Evolutionary conservation across 129 eudicot genomes (phyloP), one percentile per base, ranked within the genome.

Genomic region (Centaurea solstitialis): DNA sequence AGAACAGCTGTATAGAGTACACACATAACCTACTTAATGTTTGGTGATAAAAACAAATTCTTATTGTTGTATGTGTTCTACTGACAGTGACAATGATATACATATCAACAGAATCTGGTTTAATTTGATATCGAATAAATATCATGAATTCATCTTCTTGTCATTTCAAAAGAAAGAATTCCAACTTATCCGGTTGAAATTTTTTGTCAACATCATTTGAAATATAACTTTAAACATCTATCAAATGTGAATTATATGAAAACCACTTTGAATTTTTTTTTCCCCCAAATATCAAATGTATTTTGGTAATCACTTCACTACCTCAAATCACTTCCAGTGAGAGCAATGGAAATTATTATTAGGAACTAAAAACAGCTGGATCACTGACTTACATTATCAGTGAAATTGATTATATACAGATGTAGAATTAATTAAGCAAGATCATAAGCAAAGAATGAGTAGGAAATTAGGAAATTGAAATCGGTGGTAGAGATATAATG

Each of bases 371-470:
- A 57, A 35, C 62, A 73, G n/a, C 64, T 9, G 45, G 37, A 61
- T 13, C n/a, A 41, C 77, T 72, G 18, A 62, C 28, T 9, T 38
- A 71, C 59, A 23, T 47, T 79, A 79, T 20, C 38, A 37, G 59
- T 28, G 41, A 24, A 67, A n/a, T 41, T 43, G 23, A 40, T 68
- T 37, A 43, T 43, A n/a, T n/a, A n/a, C n/a, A 71, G 9, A 47
- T 26, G 75, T 22, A 72, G 33, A 37, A 73, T 45, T n/a, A 37
- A 73, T 45, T 73, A 35, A 83, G 0, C n/a, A n/a, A n/a, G n/a
- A n/a, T n/a, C n/a, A n/a, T 38, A 72, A 57, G 18, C 30, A 53
- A 43, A 73, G 13, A 62, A 71, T 20, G 76, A 79, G 33, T 61
- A 47, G 15, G 9, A 28, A 76, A 35, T 73, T 0, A 18, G 71